Evolutionary conservation across 2,329 filamentous ascomycete species (phyloP), one percentile per base, ranked within the genome.

Genomic region (Purpureocillium takamizusanense): DNA sequence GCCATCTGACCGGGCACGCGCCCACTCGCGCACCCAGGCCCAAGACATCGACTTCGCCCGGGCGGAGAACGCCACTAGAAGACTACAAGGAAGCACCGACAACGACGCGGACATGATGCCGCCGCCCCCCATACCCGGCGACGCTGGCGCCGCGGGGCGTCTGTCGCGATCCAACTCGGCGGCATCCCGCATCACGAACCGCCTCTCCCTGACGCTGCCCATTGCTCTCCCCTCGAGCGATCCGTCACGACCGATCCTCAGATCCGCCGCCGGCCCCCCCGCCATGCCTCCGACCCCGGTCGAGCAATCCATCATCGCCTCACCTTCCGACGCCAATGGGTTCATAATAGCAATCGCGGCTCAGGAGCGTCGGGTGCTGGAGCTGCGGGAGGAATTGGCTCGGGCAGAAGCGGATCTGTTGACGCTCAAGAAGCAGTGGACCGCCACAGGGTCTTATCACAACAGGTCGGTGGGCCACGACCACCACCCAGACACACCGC

Each of bases 281-380:
- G 70, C 70, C 0, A 60, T 69, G 18, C 73, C 74, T 3, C 64
- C 67, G 10, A 76, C 75, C 2, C 72, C 75, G 2, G 51, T 62
- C 31, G 67, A 75, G 34, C 61, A 62, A 3, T 62, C 67, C 1
- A 55, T 50, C 7, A 39, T 66, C 21, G 51, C 59, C 31, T 67
- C 67, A 1, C 72, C 72, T 1, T 61, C 66, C 29, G 77, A 81
- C 44, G 67, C 76, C 37, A 74, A 72, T 51, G 71, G 81, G 36
- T 85, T 95, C 52, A 80, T 98, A 47, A 89, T 87, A 44, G 84
- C 89, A 41, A 83, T 98, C 51, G 92, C 92, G 33, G 81, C 86
- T 12, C 89, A 97, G 63, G 92, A 98, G 65, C 76, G 92, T 41
- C 81, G 79, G 48, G 90, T 98, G 2, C 66, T 98, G 41, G 92